Percentiles rank a stretch among this genome's conserved stretches.
These are phyloP conservation scores for Bretziella fagacearum DNA, from an alignment of 2,329 filamentous ascomycete genomes.

Conservation along the genomic window DNA sequence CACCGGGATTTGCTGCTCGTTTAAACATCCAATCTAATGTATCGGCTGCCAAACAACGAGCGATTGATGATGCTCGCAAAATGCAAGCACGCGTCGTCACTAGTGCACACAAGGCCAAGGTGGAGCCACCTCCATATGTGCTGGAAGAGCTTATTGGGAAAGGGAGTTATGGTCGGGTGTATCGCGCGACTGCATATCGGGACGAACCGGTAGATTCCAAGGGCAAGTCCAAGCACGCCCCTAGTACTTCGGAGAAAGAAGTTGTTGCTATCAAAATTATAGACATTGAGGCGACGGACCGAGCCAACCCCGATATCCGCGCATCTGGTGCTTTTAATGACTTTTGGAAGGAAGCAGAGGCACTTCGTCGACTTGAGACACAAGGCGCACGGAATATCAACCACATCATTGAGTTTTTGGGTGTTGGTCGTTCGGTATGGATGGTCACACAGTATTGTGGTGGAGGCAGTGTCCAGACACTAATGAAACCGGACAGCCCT, in stretches of 20 bases:
- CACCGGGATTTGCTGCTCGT: not conserved
- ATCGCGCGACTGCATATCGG: slow-evolving; percentile 37
- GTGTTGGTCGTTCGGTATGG: slow-evolving; percentile 68
- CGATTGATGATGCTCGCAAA: slow-evolving; percentile 51
- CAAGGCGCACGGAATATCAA: slow-evolving; percentile 66
- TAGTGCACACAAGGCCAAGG: slow-evolving; percentile 40
- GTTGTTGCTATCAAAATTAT: slow-evolving; percentile 69
- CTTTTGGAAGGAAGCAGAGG: slow-evolving; percentile 49
- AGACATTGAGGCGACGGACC: slow-evolving; percentile 64
- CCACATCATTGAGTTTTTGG: slow-evolving; percentile 60
- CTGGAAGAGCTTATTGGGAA: slow-evolving; percentile 59
- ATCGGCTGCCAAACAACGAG: slow-evolving; percentile 37
- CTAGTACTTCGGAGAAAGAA: slow-evolving; percentile 19
- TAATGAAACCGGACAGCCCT: slow-evolving; percentile 49
- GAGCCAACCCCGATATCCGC: slow-evolving; percentile 37
- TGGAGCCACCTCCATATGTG: slow-evolving; percentile 47
- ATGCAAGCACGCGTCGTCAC: slow-evolving; percentile 50
- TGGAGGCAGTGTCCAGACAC: slow-evolving; percentile 63
- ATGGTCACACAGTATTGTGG: slow-evolving; percentile 77
- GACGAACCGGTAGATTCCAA: not conserved
- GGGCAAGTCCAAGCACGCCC: not conserved
- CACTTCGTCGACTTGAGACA: slow-evolving; percentile 56
- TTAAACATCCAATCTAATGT: slow-evolving; percentile 13
- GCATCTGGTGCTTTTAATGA: slow-evolving; percentile 51
- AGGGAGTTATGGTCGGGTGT: slow-evolving; percentile 57